These are phyloP conservation scores for Camelina laxa DNA, from an alignment of 345 rosid species.

Conservation along the genomic window DNA sequence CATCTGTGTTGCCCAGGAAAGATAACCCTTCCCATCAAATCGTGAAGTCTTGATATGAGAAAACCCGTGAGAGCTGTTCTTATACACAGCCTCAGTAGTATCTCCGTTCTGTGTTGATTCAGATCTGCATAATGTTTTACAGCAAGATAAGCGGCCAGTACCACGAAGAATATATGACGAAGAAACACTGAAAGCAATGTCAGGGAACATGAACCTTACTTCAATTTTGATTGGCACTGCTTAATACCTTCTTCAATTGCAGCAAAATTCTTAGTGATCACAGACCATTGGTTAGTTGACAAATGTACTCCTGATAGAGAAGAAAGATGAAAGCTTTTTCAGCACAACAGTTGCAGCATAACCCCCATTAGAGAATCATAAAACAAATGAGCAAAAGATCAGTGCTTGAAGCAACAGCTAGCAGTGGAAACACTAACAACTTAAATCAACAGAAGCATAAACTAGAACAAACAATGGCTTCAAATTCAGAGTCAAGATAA, in stretches of 20 bases:
- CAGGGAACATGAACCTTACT: constrained; percentile 48
- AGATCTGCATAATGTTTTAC: constrained; percentile 35
- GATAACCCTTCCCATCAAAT: constrained; percentile 77
- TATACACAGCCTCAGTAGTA: constrained; percentile 43
- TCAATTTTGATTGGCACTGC: constrained; percentile 55
- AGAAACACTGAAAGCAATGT: not conserved
- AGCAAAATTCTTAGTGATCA: constrained; percentile 55
- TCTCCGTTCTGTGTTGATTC: constrained; percentile 44
- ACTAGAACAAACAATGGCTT: not conserved
- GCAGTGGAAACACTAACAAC: not conserved
- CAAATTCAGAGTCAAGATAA: not conserved
- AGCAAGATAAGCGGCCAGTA: not conserved
- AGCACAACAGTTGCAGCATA: constrained; percentile 12
- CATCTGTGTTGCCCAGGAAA: constrained; percentile 65
- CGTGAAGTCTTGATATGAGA: constrained; percentile 54
- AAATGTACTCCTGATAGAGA: constrained; percentile 60
- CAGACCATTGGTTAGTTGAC: constrained; percentile 60
- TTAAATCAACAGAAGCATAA: not conserved
- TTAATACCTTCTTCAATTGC: constrained; percentile 63
- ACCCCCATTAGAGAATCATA: no score
- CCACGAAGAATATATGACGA: not conserved
- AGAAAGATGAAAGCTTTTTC: constrained; percentile 28
- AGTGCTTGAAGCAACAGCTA: not conserved
- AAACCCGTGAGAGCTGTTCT: constrained; percentile 41
- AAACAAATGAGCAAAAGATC: not conserved